Evolutionary conservation across 2,329 filamentous ascomycete genomes (phyloP), one percentile per base, ranked within the genome.

Genomic region (Penicillium sclerotigenum): DNA sequence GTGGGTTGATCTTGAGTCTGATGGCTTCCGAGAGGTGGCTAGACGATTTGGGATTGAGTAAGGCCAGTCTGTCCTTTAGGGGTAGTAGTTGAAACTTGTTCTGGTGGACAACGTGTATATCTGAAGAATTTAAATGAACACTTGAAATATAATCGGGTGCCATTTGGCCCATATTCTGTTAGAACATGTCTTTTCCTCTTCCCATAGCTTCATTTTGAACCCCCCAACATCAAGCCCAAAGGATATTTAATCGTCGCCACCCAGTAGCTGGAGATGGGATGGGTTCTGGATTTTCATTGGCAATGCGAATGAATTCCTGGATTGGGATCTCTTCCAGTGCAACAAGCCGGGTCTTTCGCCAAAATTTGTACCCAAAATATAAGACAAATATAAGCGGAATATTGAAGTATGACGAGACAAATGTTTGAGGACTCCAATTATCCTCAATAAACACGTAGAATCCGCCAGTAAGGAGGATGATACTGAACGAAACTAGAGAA

Each of bases 381-480:
- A 84, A 28, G 4, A 65, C 60, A 5, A 83, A 63, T 60, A 85
- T 83, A 31, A 83, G 75, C 0, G 81, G 81, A 20, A 85, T 80
- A n/a, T 82, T 81, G n/a, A 85, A 74, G 63, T 86, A 86, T 0
- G 80, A 76, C 0, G 81, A 81, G 47, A 78, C 72, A 0, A 83
- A 81, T 66, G 84, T 84, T 67, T 90, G 88, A 16, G 87, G 80
- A 34, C 26, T 49, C 61, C 60, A 63, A 4, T 60, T 37, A 0
- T 52, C 52, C 9, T 58, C 45, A 10, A 62, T 58, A 18, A 64
- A 64, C 1, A 53, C 50, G 28, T 83, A 79, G 71, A 89, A 90
- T 1, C 86, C 87, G 57, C 87, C 87, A 53, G 87, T 85, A 4
- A 81, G 83, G 5, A 90, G 73, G 20, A 89, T 68, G 2, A 70